These are phyloP conservation scores for Xylaria grammica DNA, from an alignment of 495 filamentous ascomycete genomes.

Conservation along the genomic window DNA sequence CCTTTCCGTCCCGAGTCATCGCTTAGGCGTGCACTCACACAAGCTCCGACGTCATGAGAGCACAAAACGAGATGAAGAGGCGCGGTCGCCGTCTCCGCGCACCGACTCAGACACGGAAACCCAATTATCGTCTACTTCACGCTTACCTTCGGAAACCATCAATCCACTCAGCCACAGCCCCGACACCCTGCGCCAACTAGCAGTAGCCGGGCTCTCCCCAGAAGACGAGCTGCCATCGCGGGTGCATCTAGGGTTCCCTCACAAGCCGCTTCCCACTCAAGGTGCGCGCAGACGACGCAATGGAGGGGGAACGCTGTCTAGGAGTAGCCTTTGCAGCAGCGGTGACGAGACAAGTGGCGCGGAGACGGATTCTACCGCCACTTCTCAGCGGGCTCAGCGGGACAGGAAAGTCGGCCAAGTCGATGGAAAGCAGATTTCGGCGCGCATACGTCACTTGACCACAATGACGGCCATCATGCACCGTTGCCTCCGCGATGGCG, in stretches of 20 bases:
- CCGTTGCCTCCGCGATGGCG: conserved; percentile 44
- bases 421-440: conserved; percentile 3
- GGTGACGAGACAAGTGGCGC: conserved; percentile 1
- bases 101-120: conserved; percentile 17
- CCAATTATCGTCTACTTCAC: conserved; percentile 20
- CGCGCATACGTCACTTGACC: conserved; percentile 35
- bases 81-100: not conserved
- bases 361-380: not conserved
- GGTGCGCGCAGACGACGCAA: conserved; percentile 15
- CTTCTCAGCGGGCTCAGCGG: not conserved
- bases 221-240: conserved; percentile 43
- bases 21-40: conserved; percentile 29
- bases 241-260: conserved; percentile 47
- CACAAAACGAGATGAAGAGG: not conserved
- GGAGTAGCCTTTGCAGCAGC: not conserved
- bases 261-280: conserved; percentile 37
- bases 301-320: not conserved
- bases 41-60: conserved; percentile 22
- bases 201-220: conserved; percentile 43
- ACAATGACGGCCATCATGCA: conserved; percentile 40
- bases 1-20: conserved; percentile 32
- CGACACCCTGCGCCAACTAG: conserved; percentile 45
- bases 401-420: not conserved
- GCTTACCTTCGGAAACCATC: conserved; percentile 41
- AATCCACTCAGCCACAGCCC: conserved; percentile 54